Base-by-base conservation (phyloP, 495 filamentous ascomycete species). In the Venustampulla echinocandica region DNA sequence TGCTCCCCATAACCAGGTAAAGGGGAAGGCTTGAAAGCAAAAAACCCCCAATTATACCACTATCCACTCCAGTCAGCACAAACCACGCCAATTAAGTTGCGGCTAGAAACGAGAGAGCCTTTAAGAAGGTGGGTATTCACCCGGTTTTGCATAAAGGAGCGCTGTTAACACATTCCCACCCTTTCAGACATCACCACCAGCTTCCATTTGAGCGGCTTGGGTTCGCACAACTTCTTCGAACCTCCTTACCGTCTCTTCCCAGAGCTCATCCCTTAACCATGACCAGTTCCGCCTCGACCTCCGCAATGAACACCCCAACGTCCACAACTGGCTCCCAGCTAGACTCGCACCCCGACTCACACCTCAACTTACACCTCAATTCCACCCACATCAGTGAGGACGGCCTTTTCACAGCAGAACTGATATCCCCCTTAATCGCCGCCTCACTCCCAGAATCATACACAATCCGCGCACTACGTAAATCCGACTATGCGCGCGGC, bases 361-460 rank as follows among this genome's bases (percentile, higher is more conserved):
- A n/a, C n/a, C n/a, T n/a, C n/a, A n/a, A n/a, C n/a, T n/a, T n/a
- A n/a, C 40, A 11, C 41, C 23, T 44, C 3, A 21, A 42, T 21
- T 7, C 38, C 4, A 23, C 40, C n/a, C 15, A 45, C 35, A 38
- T 49, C 38, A 62, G 54, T 30, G 64, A 78, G 27, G 62, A 67
- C 32, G 77, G 77, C 11, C 84, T 95, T 62, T 95, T 95, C 75
- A 71, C 78, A 18, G 55, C 79, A 47, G 64, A 77, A 47, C 80
- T 97, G 41, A 82, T 97, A 64, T 86, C 88, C 11, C 78, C 86
- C 17, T 65, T 70, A 27, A 84, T 95, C 42, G 66, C 78, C 46
- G 67, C 81, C 24, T 65, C 69, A 18, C 79, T 97, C 0, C 90
- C 92, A 22, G 68, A 79, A 51, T 79, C 81, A 56, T 97, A 97